phyloP scores from a whole-genome alignment of 768 basidiomycete species.

The Lactifluus piperatus region DNA sequence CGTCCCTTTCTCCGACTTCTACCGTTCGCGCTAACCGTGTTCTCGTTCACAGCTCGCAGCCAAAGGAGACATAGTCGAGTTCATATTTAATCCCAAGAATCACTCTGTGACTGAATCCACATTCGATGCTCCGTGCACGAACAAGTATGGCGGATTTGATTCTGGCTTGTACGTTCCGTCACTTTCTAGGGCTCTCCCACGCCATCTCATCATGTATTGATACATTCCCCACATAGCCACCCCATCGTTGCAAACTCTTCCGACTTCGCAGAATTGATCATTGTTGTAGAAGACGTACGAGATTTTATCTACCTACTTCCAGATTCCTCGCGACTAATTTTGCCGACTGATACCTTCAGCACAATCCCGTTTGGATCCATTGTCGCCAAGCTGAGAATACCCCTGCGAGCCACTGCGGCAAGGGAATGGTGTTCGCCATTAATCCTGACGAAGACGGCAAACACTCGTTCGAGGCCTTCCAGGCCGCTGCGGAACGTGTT shows the following conservation, averaged over 20 bases:
- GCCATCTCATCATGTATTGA: neutral
- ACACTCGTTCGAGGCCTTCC: too few species aligned
- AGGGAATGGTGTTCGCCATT: conserved; percentile 27
- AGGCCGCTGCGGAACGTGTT: too few species aligned
- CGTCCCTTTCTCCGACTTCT: neutral
- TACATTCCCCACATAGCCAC: conserved; percentile 15
- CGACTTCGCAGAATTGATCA: conserved; percentile 14
- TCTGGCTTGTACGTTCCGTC: conserved; percentile 24
- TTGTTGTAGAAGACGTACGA: conserved; percentile 23
- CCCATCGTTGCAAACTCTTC: conserved; percentile 18
- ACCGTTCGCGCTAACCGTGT: neutral
- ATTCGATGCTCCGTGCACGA: conserved; percentile 24
- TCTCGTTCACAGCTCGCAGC: conserved; percentile 3
- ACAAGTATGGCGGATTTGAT: conserved; percentile 21
- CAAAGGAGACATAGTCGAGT: conserved; percentile 23
- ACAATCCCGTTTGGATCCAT: conserved; percentile 23
- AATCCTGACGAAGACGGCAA: too few species aligned
- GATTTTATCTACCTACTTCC: neutral
- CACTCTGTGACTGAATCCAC: conserved; percentile 27
- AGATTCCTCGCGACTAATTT: neutral
- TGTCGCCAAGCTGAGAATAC: conserved; percentile 20
- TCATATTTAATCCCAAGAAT: conserved; percentile 25
- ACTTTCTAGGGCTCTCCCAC: neutral
- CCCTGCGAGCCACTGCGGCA: conserved; percentile 14
- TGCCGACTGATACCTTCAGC: neutral